Percentiles rank a stretch among this genome's conserved stretches.
Conservation (phyloP, 1,284 basidiomycete genomes). For the Cryptococcus floricola region DNA sequence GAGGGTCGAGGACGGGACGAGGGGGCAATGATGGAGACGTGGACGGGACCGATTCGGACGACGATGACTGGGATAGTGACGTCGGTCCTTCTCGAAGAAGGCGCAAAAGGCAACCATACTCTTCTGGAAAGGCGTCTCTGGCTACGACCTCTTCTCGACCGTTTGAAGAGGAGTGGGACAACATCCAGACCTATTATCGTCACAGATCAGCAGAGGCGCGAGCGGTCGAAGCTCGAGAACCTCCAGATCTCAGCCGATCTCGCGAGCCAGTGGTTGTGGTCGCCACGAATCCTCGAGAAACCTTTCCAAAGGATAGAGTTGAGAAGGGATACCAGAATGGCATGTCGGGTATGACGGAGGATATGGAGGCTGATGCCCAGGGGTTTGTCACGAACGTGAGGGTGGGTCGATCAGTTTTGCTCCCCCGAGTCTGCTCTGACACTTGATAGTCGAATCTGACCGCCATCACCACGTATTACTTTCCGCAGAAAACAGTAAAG, state of each 20-base stretch:
- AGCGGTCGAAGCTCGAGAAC: constrained; percentile 10
- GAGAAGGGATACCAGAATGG: constrained; percentile 30
- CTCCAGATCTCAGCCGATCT: constrained; percentile 13
- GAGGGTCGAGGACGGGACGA: constrained; percentile 1
- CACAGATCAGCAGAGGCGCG: constrained; percentile 3
- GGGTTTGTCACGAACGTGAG: constrained; percentile 44
- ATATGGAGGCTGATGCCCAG: constrained; percentile 31
- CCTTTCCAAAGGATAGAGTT: constrained; percentile 14
- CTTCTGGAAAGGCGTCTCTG: not conserved
- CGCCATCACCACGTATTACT: constrained; percentile 32
- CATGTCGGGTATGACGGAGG: constrained; percentile 28
- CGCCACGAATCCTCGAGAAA: constrained; percentile 3
- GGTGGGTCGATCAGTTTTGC: constrained; percentile 41
- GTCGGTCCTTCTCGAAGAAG: not conserved
- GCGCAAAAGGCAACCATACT: not conserved
- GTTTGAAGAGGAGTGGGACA: constrained; percentile 21
- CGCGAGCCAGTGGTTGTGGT: constrained; percentile 16
- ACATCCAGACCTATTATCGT: constrained; percentile 14
- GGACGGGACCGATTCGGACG: not conserved
- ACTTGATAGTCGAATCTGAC: constrained; percentile 31
- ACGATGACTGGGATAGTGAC: constrained; percentile 1
- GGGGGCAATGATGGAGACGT: not conserved
- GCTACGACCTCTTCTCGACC: constrained; percentile 2
- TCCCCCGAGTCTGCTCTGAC: not conserved
- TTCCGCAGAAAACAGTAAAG: constrained; percentile 21